These are phyloP conservation scores for Trichophyton schoenleinii DNA, from an alignment of 2,329 filamentous ascomycete species.

Conservation along the genomic window DNA sequence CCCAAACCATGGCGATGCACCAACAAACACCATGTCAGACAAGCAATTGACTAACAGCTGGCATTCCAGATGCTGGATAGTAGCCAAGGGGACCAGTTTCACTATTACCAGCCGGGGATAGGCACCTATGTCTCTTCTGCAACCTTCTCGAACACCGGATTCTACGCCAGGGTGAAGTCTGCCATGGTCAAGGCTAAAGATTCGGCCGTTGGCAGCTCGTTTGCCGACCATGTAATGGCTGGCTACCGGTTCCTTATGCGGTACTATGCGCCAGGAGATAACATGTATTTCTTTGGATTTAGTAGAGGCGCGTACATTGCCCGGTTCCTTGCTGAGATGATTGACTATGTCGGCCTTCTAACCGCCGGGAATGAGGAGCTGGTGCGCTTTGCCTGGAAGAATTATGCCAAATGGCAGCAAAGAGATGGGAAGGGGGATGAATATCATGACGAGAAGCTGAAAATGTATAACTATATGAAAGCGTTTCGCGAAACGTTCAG, in stretches of 20 bases:
- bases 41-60: neutral
- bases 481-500: conserved; percentile 41
- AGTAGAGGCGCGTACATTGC: conserved; percentile 42
- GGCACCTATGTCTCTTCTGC: conserved; percentile 33
- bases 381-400: conserved; percentile 38
- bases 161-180: conserved; percentile 16
- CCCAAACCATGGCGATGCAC: neutral
- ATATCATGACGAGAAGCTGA: conserved; percentile 8
- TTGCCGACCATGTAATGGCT: conserved; percentile 41
- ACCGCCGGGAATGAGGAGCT: conserved; percentile 43
- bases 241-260: conserved; percentile 47
- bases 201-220: conserved; percentile 20
- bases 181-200: conserved; percentile 14
- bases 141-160: conserved; percentile 23
- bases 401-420: conserved; percentile 23
- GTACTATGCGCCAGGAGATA: conserved; percentile 39
- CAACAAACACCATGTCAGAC: neutral
- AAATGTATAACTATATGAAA: conserved; percentile 22
- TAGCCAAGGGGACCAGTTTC: conserved; percentile 12
- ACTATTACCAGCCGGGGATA: conserved; percentile 26
- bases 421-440: conserved; percentile 17
- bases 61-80: conserved; percentile 30
- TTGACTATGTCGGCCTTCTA: conserved; percentile 38
- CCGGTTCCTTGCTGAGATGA: conserved; percentile 42
- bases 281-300: conserved; percentile 46